Evolutionary conservation across 768 basidiomycete species (phyloP).

Genomic region (Russula dissimulans): DNA sequence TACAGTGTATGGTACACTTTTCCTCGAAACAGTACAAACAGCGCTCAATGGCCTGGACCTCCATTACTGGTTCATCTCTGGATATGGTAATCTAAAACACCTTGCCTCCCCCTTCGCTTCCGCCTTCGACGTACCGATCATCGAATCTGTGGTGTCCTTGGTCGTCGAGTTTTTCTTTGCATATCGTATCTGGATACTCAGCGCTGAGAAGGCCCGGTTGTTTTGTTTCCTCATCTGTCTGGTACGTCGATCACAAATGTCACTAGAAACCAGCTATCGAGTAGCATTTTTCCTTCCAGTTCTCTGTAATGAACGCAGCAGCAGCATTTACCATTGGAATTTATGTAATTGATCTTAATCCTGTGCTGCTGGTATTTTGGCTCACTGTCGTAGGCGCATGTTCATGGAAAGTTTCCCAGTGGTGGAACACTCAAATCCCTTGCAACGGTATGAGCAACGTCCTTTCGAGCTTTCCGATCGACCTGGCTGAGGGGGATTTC

Average conservation of each 20-base stretch:
- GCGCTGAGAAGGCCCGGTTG: neutral
- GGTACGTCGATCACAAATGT: neutral
- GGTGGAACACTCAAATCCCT: neutral
- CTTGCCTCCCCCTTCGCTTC: slow-evolving; percentile 18
- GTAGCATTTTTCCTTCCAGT: neutral
- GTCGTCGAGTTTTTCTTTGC: slow-evolving; percentile 1
- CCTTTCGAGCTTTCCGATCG: too few species aligned
- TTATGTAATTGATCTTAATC: neutral
- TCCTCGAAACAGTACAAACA: slow-evolving; percentile 23
- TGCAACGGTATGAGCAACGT: neutral
- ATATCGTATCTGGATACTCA: slow-evolving; percentile 1
- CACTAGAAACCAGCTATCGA: too few species aligned
- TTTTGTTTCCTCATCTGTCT: neutral
- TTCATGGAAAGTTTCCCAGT: neutral
- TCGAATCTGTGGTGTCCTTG: neutral
- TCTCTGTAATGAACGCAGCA: neutral
- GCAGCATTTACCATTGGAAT: neutral
- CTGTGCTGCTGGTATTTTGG: too few species aligned
- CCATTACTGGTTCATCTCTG: slow-evolving; percentile 24
- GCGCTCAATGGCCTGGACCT: slow-evolving; percentile 22
- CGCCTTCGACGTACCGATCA: slow-evolving; percentile 11
- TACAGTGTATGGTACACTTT: slow-evolving; percentile 22
- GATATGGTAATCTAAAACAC: slow-evolving; percentile 27
- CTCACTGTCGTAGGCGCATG: neutral
- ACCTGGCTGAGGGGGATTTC: neutral